A percentile compares a stretch with the other conserved stretches of the same genome.
phyloP scores from a whole-genome alignment of 106 monocot genomes.

The Cymbidium sinense region DNA sequence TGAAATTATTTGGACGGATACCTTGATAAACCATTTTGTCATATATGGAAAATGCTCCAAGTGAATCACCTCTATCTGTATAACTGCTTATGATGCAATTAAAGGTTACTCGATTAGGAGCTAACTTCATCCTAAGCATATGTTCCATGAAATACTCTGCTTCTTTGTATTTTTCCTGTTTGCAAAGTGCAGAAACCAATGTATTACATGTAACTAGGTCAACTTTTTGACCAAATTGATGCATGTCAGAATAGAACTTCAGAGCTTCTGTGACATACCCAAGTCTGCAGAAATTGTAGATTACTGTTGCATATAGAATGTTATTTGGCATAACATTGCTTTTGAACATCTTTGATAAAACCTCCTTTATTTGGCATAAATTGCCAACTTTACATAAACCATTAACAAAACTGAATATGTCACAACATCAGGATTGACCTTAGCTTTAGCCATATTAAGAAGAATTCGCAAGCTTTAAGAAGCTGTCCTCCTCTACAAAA shows the following conservation, averaged over 20 bases:
- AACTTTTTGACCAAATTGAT: constrained; percentile 18
- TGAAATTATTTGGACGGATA: constrained; percentile 27
- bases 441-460: constrained; percentile 34
- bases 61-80: constrained; percentile 34
- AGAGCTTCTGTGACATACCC: constrained; percentile 47
- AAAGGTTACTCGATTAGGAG: constrained; percentile 29
- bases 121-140: constrained; percentile 49
- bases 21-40: constrained; percentile 54
- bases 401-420: constrained; percentile 65
- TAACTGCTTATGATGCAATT: constrained; percentile 52
- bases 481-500: constrained; percentile 43
- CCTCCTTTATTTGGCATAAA: constrained; percentile 21
- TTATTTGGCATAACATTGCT: constrained; percentile 40
- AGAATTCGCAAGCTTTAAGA: constrained; percentile 33
- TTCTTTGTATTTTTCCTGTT: constrained; percentile 27
- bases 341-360: constrained; percentile 53
- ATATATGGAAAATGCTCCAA: constrained; percentile 41
- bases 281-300: constrained; percentile 36
- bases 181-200: constrained; percentile 46
- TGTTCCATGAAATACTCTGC: constrained; percentile 64
- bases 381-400: constrained; percentile 41
- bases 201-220: constrained; percentile 40
- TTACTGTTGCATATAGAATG: constrained; percentile 42
- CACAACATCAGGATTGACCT: constrained; percentile 54
- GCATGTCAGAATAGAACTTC: constrained; percentile 37